phyloP scores from a whole-genome alignment of 805 yeast genomes.

The Suhomyces emberorum region DNA sequence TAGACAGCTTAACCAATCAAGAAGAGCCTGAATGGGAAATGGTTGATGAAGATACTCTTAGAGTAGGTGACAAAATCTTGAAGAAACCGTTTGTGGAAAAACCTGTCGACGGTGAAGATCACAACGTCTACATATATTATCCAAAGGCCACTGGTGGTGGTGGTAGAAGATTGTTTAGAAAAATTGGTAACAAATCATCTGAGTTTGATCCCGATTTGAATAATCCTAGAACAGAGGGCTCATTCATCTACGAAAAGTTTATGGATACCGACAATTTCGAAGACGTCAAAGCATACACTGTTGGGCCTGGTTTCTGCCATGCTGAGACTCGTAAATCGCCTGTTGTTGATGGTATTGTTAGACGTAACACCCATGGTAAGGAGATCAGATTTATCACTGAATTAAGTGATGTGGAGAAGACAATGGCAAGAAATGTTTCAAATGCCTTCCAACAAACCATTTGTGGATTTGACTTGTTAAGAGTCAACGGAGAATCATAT shows the following conservation, averaged over 20 bases:
- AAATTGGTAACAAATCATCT: constrained; percentile 94
- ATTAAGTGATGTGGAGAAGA: constrained; percentile 67
- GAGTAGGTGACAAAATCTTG: constrained; percentile 68
- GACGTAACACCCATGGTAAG: constrained; percentile 96
- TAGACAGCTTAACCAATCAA: constrained; percentile 61
- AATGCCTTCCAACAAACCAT: constrained; percentile 83
- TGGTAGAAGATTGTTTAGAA: constrained; percentile 89
- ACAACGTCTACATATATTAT: constrained; percentile 90
- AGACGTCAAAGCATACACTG: constrained; percentile 98
- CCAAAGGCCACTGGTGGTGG: constrained; percentile 93
- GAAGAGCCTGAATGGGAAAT: constrained; percentile 80
- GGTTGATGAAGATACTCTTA: constrained; percentile 76
- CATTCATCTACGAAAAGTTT: constrained; percentile 87
- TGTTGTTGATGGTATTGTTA: constrained; percentile 97
- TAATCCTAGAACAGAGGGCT: constrained; percentile 82
- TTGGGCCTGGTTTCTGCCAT: constrained; percentile 86
- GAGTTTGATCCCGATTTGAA: constrained; percentile 84
- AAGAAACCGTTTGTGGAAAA: constrained; percentile 95
- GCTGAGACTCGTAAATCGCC: constrained; percentile 99
- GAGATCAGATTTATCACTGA: constrained; percentile 90
- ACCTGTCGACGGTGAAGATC: constrained; percentile 99
- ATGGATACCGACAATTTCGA: constrained; percentile 98
- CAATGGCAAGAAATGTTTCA: constrained; percentile 77
- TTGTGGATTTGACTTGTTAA: constrained; percentile 91
- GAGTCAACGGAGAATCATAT: constrained; percentile 84